Evolutionary conservation across 345 rosid genomes (phyloP).

Genomic region (Eucalyptus grandis): DNA sequence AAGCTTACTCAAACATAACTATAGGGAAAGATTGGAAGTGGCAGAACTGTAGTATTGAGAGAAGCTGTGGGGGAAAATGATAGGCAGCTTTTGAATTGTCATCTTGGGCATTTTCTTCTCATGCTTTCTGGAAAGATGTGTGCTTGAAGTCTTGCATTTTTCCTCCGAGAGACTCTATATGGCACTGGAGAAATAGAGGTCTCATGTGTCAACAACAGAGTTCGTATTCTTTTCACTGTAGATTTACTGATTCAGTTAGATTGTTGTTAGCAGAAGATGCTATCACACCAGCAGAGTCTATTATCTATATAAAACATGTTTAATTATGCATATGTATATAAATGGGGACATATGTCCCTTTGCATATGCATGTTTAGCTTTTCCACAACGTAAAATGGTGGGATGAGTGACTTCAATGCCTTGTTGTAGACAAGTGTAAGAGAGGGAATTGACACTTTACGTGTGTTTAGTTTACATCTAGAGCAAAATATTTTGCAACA

Average conservation of each 20-base stretch:
- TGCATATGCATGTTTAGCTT: background rate
- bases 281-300: background rate
- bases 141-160: background rate
- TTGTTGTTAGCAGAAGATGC: background rate
- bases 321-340: background rate
- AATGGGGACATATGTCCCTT: background rate
- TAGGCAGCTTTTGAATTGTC: background rate
- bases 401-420: background rate
- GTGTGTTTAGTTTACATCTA: background rate
- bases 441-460: background rate
- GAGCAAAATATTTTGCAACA: background rate
- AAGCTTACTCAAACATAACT: background rate
- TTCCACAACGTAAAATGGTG: background rate
- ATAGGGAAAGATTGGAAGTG: background rate
- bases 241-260: background rate
- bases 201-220: background rate
- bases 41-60: background rate
- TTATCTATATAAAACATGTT: background rate
- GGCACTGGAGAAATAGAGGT: background rate
- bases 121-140: background rate
- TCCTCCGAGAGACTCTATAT: background rate
- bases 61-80: background rate
- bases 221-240: background rate
- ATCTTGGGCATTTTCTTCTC: background rate
- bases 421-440: background rate